Evolutionary conservation across 371 early-diverging fungal species (phyloP).

Genomic region (Circinella umbellata): DNA sequence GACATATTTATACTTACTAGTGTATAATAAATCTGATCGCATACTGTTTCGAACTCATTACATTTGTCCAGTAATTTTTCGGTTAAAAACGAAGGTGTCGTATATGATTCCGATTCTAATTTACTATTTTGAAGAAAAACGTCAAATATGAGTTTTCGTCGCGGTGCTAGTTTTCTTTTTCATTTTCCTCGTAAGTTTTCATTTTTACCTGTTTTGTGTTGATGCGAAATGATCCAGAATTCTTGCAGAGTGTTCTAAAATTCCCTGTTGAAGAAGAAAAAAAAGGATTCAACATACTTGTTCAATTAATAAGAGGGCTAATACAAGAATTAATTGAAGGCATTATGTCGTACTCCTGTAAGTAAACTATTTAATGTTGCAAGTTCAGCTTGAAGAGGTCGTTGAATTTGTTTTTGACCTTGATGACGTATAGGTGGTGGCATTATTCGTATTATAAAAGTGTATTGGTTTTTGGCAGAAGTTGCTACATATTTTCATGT

Average conservation of each 20-base stretch:
- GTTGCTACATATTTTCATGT: too few species aligned
- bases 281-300: not conserved
- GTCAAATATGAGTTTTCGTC: not conserved
- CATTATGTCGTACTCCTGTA: conserved; percentile 25
- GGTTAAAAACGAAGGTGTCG: conserved; percentile 29
- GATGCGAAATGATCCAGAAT: conserved; percentile 46
- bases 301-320: too few species aligned
- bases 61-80: conserved; percentile 42
- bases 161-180: too few species aligned
- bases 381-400: conserved; percentile 47
- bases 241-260: conserved; percentile 47
- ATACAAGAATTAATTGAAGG: not conserved
- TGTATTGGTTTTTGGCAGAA: not conserved
- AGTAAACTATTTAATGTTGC: conserved; percentile 33
- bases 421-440: conserved; percentile 10
- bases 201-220: conserved; percentile 32
- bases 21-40: conserved; percentile 51
- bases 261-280: conserved; percentile 32
- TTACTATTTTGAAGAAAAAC: conserved; percentile 18
- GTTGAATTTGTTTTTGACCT: conserved; percentile 25
- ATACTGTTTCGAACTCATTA: conserved; percentile 51
- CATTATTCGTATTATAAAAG: not conserved
- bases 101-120: conserved; percentile 19
- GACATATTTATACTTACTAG: conserved; percentile 25
- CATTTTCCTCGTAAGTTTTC: too few species aligned